Evolutionary conservation across 768 basidiomycete species (phyloP), one percentile per base, ranked within the genome.

Genomic region (Pisolithus marmoratus): DNA sequence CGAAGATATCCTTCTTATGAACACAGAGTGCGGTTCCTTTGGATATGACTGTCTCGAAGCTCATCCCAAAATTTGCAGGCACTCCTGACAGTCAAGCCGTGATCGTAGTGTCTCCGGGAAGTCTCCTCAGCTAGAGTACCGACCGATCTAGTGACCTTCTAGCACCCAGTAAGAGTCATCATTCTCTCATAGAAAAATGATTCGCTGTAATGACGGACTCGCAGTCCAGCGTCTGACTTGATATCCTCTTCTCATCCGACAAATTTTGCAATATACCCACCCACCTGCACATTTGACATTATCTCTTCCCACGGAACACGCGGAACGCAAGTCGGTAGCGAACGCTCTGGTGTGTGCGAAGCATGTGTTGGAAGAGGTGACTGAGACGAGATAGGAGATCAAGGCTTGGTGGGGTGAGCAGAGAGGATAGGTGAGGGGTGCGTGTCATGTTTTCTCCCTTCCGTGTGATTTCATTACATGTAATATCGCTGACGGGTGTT

Each of bases 171-270:
- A 67, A n/a, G n/a, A n/a, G n/a, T n/a, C 59, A 83, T 72, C 34
- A 19, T 2, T 8, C 20, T 1, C 24, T 15, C 12, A 17, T 26
- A 1, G 4, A 36, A 38, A 29, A 15, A 4, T 8, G 11, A 27
- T 4, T 2, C 12, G 27, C 26, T 4, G 15, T n/a, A n/a, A 31
- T 19, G 8, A 29, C n/a, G 36, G 22, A 37, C n/a, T 38, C 15
- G 20, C 54, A 93, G 90, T 94, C 92, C 92, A 96, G 82, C 84
- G 95, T 8, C 84, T 97, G 51, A 96, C 95, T 0, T 78, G 92
- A 51, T 99, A 97, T 63, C 95, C 95, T 0, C 74, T 99, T 0
- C 76, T 97, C 29, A 84, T 97, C 57, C 83, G 84, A 50, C 89
- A 91, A 69, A 90, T 96, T 55, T 64, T 91, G 23, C 79, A 84